A percentile compares a stretch with the other conserved stretches of the same genome.
These are phyloP conservation scores for Scutellaria galericulata DNA, from an alignment of 257 asterid genomes.

Conservation along the genomic window DNA sequence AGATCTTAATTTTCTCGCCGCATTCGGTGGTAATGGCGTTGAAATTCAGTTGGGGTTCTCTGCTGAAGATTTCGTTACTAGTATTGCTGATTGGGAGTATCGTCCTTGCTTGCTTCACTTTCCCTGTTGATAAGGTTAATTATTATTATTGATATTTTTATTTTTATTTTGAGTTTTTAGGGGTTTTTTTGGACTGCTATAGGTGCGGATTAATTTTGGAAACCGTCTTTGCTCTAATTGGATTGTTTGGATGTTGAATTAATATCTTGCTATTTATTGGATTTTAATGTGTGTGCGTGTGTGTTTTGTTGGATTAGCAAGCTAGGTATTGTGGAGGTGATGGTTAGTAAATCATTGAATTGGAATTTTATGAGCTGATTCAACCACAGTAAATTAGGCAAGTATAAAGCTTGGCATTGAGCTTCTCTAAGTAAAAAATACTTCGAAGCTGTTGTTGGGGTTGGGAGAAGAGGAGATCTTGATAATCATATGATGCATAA, in stretches of 20 bases:
- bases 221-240: constrained; percentile 12
- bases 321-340: background rate
- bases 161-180: constrained; percentile 21
- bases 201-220: too few species aligned
- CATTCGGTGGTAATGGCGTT: constrained; percentile 61
- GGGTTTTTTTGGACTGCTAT: background rate
- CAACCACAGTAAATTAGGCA: background rate
- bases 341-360: background rate
- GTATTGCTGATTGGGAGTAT: constrained; percentile 65
- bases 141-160: background rate
- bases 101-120: constrained; percentile 79
- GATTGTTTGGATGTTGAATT: constrained; percentile 6
- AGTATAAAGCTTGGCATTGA: background rate
- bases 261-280: background rate
- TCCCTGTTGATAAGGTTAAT: constrained; percentile 83
- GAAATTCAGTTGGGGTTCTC: constrained; percentile 69
- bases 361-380: constrained; percentile 16
- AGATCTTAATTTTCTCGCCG: constrained; percentile 55
- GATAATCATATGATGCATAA: background rate
- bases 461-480: background rate
- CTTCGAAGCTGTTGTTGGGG: background rate
- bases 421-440: background rate
- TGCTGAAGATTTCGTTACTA: constrained; percentile 59
- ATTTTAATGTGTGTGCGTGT: background rate
- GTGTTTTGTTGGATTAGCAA: background rate